A percentile compares a stretch with the other conserved stretches of the same genome.
phyloP scores from a whole-genome alignment of 2,329 filamentous ascomycete species.

The Chrysoporthe puriensis region DNA sequence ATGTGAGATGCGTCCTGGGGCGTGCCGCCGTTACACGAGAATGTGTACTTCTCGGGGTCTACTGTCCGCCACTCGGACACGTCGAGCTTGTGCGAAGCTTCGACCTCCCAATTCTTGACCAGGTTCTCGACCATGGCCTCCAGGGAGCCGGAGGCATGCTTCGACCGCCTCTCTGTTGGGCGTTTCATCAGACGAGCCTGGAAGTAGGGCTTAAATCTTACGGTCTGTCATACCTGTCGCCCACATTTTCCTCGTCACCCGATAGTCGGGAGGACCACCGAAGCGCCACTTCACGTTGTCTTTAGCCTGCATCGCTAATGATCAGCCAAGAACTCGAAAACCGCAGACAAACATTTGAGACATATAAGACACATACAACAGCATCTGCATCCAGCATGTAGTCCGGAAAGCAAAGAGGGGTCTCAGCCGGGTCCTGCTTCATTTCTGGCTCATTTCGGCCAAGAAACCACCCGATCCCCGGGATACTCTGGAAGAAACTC shows the following conservation, averaged over 20 bases:
- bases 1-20: conserved; percentile 64
- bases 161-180: conserved; percentile 56
- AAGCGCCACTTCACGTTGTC: conserved; percentile 64
- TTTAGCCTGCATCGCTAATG: conserved; percentile 33
- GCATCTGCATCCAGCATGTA: conserved; percentile 63
- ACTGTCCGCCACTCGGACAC: conserved; percentile 69
- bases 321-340: conserved; percentile 14
- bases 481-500: conserved; percentile 17
- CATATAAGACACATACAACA: conserved; percentile 43
- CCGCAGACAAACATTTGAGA: not conserved
- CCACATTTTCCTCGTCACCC: conserved; percentile 63
- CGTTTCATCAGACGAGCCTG: conserved; percentile 6
- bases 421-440: not conserved
- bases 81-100: conserved; percentile 68
- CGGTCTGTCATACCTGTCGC: conserved; percentile 54
- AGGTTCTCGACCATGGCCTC: conserved; percentile 68
- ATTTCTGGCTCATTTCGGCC: conserved; percentile 9
- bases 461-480: conserved; percentile 9
- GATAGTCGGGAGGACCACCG: conserved; percentile 64
- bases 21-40: conserved; percentile 65
- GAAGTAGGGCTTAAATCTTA: conserved; percentile 7
- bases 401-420: conserved; percentile 47
- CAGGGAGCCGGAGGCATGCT: conserved; percentile 59
- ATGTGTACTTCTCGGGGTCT: conserved; percentile 61
- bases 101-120: conserved; percentile 75